Percentiles rank a stretch among this genome's conserved stretches.
These are phyloP conservation scores for Claviceps lovelessii DNA, from an alignment of 2,329 filamentous ascomycete species.

Conservation along the genomic window DNA sequence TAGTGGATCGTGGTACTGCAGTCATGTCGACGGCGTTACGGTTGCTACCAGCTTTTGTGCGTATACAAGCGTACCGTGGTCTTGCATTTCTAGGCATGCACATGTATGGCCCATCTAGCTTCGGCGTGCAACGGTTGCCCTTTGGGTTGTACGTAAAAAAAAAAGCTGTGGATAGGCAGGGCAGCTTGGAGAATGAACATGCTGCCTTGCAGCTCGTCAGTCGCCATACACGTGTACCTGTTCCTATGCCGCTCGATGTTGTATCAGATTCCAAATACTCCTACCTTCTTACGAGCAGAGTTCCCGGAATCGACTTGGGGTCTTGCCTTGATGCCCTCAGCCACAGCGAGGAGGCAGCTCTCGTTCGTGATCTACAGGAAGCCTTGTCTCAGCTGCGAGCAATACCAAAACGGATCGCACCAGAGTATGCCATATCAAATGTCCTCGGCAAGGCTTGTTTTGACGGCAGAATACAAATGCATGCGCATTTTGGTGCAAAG, in stretches of 20 bases:
- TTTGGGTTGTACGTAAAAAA: slow-evolving; percentile 10
- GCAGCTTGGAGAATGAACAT: slow-evolving; percentile 4
- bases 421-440: neutral
- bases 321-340: slow-evolving; percentile 3
- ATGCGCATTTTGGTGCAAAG: neutral
- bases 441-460: neutral
- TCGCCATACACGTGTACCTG: slow-evolving; percentile 1
- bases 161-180: too few relatives aligned
- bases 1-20: neutral
- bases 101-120: slow-evolving; percentile 6
- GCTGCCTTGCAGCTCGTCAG: slow-evolving; percentile 2
- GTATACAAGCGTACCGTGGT: neutral
- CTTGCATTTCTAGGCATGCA: neutral
- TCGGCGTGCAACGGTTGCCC: slow-evolving; percentile 9
- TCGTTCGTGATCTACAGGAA: neutral
- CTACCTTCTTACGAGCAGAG: slow-evolving; percentile 1
- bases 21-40: neutral
- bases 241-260: slow-evolving; percentile 2
- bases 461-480: neutral
- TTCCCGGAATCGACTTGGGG: neutral
- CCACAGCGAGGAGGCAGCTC: neutral
- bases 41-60: neutral
- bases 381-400: neutral
- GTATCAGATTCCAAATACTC: neutral
- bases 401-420: slow-evolving; percentile 1